phyloP scores from a whole-genome alignment of 768 basidiomycete species.

The Dentipellis fragilis region DNA sequence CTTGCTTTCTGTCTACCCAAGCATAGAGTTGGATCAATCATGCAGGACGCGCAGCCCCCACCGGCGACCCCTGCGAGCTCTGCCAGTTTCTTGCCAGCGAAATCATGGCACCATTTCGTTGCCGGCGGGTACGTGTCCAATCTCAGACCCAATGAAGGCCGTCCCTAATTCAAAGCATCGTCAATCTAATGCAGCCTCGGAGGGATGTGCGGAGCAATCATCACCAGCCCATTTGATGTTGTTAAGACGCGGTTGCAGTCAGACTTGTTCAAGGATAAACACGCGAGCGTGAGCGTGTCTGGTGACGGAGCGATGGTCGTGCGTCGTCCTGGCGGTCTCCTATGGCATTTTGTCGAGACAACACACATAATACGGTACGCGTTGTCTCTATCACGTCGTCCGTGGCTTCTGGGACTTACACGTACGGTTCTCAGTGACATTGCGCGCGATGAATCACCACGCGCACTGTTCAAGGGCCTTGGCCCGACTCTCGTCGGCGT shows the following conservation, averaged over 20 bases:
- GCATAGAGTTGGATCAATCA: not conserved
- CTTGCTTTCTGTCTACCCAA: not conserved
- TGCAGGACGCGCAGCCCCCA: slow-evolving; percentile 9
- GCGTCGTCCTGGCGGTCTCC: slow-evolving; percentile 37
- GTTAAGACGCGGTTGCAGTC: slow-evolving; percentile 97
- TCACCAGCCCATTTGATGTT: slow-evolving; percentile 96
- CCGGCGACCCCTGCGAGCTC: slow-evolving; percentile 10
- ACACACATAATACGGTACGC: slow-evolving; percentile 77
- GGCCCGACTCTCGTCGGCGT: slow-evolving; percentile 93
- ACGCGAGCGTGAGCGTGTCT: slow-evolving; percentile 21
- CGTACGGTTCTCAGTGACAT: slow-evolving; percentile 54
- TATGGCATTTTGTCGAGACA: slow-evolving; percentile 95
- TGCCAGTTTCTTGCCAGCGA: slow-evolving; percentile 43
- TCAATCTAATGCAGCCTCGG: slow-evolving; percentile 53
- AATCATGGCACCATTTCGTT: slow-evolving; percentile 78
- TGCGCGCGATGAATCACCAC: slow-evolving; percentile 77
- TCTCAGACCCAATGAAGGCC: not conserved
- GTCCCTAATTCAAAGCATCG: not conserved
- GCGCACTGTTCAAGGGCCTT: slow-evolving; percentile 89
- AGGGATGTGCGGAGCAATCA: slow-evolving; percentile 94
- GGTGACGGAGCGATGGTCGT: slow-evolving; percentile 23
- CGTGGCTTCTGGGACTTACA: not conserved
- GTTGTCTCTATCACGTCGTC: not conserved
- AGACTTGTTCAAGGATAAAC: slow-evolving; percentile 57
- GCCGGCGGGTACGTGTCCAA: slow-evolving; percentile 67